Evolutionary conservation across 768 basidiomycete genomes (phyloP).

Genomic region (Calvatia gigantea): DNA sequence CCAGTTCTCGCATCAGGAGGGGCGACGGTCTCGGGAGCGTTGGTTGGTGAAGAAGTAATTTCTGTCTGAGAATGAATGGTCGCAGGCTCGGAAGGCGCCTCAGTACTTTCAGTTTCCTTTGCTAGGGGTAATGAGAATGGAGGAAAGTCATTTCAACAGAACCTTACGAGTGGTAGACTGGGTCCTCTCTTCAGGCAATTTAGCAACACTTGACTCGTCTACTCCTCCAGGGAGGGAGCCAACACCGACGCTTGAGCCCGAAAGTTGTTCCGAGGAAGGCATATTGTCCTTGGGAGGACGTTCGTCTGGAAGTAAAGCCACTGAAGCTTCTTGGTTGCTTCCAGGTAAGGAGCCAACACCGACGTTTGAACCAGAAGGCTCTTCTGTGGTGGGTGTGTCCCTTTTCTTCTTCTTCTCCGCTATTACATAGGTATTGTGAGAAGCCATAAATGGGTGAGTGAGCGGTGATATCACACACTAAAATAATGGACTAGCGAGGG

Average conservation of each 20-base stretch:
- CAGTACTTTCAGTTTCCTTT: too few relatives aligned
- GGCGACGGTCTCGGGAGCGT: too few relatives aligned
- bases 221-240: conserved; percentile 46
- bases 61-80: too few relatives aligned
- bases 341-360: conserved; percentile 53
- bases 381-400: neutral
- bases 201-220: conserved; percentile 40
- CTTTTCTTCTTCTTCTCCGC: neutral
- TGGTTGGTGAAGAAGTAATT: too few relatives aligned
- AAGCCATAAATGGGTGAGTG: neutral
- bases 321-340: conserved; percentile 33
- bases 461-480: neutral
- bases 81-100: too few relatives aligned
- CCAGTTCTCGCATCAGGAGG: too few relatives aligned
- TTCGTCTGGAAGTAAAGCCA: conserved; percentile 45
- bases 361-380: conserved; percentile 18
- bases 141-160: too few relatives aligned
- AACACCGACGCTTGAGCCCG: conserved; percentile 34
- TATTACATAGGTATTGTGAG: neutral
- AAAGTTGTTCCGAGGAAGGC: conserved; percentile 20
- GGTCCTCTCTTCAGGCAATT: conserved; percentile 47
- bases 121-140: too few relatives aligned
- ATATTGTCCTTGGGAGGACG: conserved; percentile 19
- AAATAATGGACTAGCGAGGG: neutral
- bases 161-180: too few relatives aligned